Percentiles rank a stretch among this genome's conserved stretches.
phyloP scores from a whole-genome alignment of 2,329 filamentous ascomycete species.

The Fusarium sacchari region DNA sequence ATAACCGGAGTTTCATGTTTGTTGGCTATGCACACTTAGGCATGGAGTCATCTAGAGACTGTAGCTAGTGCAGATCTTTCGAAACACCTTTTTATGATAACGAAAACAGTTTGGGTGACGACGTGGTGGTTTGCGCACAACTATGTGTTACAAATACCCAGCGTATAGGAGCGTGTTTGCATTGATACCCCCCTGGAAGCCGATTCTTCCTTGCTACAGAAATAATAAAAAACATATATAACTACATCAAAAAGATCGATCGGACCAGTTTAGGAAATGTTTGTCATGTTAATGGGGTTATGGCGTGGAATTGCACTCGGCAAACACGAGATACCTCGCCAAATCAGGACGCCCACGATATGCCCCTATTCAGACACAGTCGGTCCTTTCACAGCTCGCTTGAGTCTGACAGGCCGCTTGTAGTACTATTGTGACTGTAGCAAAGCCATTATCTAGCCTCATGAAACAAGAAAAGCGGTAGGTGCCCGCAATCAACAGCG shows the following conservation, averaged over 20 bases:
- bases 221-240: neutral
- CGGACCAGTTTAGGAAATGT: neutral
- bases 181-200: constrained; percentile 38
- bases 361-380: neutral
- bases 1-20: neutral
- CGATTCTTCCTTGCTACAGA: neutral
- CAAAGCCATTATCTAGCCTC: neutral
- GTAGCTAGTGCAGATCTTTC: neutral
- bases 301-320: neutral
- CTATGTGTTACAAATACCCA: constrained; percentile 5
- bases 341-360: neutral
- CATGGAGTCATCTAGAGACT: neutral
- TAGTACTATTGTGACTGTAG: constrained; percentile 1
- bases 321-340: neutral
- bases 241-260: neutral
- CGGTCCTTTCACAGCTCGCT: constrained; percentile 15
- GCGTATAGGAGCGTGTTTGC: neutral
- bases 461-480: constrained; percentile 13
- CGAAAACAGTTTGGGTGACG: constrained; percentile 1
- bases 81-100: constrained; percentile 30
- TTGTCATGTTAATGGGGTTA: neutral
- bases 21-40: neutral
- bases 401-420: constrained; percentile 10
- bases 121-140: neutral
- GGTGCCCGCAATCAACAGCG: neutral